Evolutionary conservation across 2,329 filamentous ascomycete species (phyloP).

Genomic region (Cytospora piceae): DNA sequence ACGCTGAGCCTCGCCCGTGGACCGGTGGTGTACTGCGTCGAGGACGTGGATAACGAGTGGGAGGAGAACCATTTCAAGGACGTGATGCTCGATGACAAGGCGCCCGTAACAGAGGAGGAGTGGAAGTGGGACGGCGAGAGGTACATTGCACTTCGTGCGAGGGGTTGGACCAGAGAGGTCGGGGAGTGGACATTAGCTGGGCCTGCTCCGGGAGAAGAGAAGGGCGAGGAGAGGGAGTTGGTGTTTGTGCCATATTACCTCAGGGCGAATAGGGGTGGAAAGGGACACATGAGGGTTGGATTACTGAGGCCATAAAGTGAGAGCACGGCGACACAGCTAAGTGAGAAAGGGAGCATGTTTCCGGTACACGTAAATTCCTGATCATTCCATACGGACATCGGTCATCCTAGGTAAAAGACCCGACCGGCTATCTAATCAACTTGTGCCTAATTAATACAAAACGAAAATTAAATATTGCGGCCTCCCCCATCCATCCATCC

Average conservation of each 20-base stretch:
- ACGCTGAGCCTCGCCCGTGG: slow-evolving; percentile 59
- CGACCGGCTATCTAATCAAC: slow-evolving; percentile 3
- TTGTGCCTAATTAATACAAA: slow-evolving; percentile 9
- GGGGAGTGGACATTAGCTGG: slow-evolving; percentile 1
- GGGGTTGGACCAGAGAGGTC: slow-evolving; percentile 29
- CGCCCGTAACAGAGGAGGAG: slow-evolving; percentile 32
- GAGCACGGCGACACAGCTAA: not conserved
- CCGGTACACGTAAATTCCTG: not conserved
- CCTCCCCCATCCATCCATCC: slow-evolving; percentile 1
- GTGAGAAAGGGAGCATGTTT: not conserved
- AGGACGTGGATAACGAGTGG: slow-evolving; percentile 62
- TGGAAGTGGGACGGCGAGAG: slow-evolving; percentile 35
- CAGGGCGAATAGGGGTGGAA: slow-evolving; percentile 57
- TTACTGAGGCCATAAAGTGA: slow-evolving; percentile 34
- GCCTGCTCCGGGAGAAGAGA: not conserved
- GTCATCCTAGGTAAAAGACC: not conserved
- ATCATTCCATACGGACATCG: slow-evolving; percentile 16
- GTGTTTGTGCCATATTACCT: slow-evolving; percentile 60
- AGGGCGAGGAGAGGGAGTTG: slow-evolving; percentile 39
- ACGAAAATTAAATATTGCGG: not conserved
- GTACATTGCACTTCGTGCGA: slow-evolving; percentile 36
- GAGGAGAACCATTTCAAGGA: slow-evolving; percentile 59
- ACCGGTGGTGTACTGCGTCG: slow-evolving; percentile 63
- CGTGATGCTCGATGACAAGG: slow-evolving; percentile 37
- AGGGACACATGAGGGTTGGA: slow-evolving; percentile 57